These are phyloP conservation scores for Hyphodiscus hymeniophilus DNA, from an alignment of 495 filamentous ascomycete species.

Conservation along the genomic window DNA sequence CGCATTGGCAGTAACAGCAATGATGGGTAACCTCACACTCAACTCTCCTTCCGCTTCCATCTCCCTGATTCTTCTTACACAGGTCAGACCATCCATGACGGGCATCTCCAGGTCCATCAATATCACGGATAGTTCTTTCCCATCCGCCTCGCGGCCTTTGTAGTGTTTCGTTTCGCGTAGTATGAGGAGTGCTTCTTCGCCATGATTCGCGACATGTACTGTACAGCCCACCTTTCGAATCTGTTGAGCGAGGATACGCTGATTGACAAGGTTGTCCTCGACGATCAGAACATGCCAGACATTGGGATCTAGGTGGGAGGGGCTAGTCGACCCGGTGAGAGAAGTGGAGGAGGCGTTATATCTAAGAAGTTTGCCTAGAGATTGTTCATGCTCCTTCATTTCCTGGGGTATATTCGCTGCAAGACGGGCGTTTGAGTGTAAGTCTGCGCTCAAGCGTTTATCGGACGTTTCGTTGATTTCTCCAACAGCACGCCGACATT, in stretches of 20 bases:
- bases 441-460: constrained; percentile 2
- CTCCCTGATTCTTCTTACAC: constrained; percentile 58
- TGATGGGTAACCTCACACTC: constrained; percentile 56
- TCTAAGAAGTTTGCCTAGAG: too few relatives aligned
- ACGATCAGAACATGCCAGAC: constrained; percentile 54
- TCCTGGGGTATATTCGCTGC: too few relatives aligned
- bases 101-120: constrained; percentile 88
- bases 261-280: constrained; percentile 80
- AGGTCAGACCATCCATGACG: constrained; percentile 77
- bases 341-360: too few relatives aligned
- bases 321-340: neutral
- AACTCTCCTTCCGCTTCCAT: constrained; percentile 45
- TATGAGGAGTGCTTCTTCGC: constrained; percentile 57
- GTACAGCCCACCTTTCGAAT: constrained; percentile 61
- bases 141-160: constrained; percentile 20
- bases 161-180: constrained; percentile 17
- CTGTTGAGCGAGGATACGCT: constrained; percentile 54
- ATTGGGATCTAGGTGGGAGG: neutral
- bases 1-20: constrained; percentile 76
- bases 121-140: constrained; percentile 50
- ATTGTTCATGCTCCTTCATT: too few relatives aligned
- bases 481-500: constrained; percentile 25
- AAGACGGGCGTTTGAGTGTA: neutral
- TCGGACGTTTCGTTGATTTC: neutral
- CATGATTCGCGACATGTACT: constrained; percentile 68